Conservation (phyloP, 106 monocot species). For the Chionographis japonica region DNA sequence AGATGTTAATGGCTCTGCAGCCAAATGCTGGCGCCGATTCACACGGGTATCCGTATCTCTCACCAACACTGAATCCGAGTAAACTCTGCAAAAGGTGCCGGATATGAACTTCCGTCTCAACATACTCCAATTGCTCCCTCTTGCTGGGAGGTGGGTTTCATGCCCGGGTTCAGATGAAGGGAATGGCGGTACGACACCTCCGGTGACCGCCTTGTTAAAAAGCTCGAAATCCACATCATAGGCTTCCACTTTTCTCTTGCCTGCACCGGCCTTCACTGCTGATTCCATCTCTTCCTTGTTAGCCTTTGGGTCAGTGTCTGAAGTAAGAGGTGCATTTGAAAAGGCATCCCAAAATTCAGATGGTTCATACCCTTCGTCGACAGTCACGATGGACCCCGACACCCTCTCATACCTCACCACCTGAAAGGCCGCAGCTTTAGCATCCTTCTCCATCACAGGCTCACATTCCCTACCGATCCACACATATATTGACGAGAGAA, state of each 20-base stretch:
- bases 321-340: constrained; percentile 21
- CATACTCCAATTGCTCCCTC: constrained; percentile 93
- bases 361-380: constrained; percentile 77
- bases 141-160: constrained; percentile 78
- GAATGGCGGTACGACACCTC: constrained; percentile 81
- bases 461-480: constrained; percentile 78
- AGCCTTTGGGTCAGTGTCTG: constrained; percentile 11
- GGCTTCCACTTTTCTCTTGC: constrained; percentile 57
- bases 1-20: constrained; percentile 39
- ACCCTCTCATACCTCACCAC: constrained; percentile 93
- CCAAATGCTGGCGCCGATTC: constrained; percentile 33
- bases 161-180: constrained; percentile 47
- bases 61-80: constrained; percentile 47
- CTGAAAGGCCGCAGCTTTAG: constrained; percentile 82
- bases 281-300: constrained; percentile 24
- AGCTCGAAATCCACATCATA: constrained; percentile 91
- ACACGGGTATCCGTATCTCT: constrained; percentile 27
- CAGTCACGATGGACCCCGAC: constrained; percentile 52
- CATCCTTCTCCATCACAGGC: constrained; percentile 83
- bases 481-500: constrained; percentile 63
- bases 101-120: constrained; percentile 72
- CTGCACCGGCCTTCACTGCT: constrained; percentile 13
- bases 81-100: constrained; percentile 38
- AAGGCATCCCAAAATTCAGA: constrained; percentile 81
- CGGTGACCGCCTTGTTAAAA: constrained; percentile 68